Base-by-base conservation (phyloP, 495 filamentous ascomycete species). In the Penicillium angulare region DNA sequence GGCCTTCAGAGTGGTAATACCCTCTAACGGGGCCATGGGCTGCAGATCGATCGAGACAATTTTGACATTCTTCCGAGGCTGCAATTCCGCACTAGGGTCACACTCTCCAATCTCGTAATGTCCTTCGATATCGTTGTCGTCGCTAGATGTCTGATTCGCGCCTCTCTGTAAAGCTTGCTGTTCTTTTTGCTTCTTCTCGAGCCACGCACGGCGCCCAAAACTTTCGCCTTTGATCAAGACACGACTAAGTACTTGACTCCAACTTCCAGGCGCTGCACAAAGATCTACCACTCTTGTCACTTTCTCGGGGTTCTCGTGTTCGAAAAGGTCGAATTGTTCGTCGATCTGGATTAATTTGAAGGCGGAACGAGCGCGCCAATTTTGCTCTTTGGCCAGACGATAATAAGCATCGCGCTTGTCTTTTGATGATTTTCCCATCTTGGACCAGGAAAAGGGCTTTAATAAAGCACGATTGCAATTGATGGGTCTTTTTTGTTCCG, bases 371-470 rank as follows among this genome's bases (percentile, higher is more conserved):
- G 93, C 93, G 21, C 93, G 89, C 92, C 92, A 98, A 50, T 93
- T 92, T 79, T 97, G 91, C 62, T 98, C 93, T 73, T 98, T 98
- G 3, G 93, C 93, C 7, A 98, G 86, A 23, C 93, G 84, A 65
- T 98, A 98, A 71, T 98, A 98, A 44, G 90, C 89, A 65, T 98
- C 93, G 41, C 93, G 88, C 75, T 98, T 98, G 63, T 98, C 93
- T 72, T 98, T 98, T 29, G 92, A 96, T 1, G 93, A 96, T 67
- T 97, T 97, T 2, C 93, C 93, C 93, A 98, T 98, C 18, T 52
- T 59, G 34, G 51, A 29, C 15, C 12, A 49, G 42, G 46, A 20
- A 43, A 13, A 18, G 8, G 36, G 31, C 20, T 4, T 31, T 6
- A 31, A 6, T 31, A 31, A 12, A 23, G 29, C 16, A 18, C 18